These are phyloP conservation scores for Entomortierella lignicola DNA, from an alignment of 192 early-diverging fungal genomes.

Conservation along the genomic window DNA sequence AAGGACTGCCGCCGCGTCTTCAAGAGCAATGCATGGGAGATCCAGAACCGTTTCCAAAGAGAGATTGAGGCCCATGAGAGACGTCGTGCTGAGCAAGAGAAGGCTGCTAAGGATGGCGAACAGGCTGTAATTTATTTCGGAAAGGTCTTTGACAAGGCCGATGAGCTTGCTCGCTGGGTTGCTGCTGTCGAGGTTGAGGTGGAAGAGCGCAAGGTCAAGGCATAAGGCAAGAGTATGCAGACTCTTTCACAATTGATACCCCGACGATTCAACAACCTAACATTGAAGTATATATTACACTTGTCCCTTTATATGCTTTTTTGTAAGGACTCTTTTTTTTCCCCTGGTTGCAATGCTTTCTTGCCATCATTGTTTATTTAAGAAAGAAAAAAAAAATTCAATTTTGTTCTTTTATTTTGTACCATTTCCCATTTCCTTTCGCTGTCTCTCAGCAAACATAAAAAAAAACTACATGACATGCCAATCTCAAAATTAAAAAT, in stretches of 20 bases:
- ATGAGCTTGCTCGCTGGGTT: conserved; percentile 65
- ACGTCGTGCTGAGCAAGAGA: conserved; percentile 67
- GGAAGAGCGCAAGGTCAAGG: conserved; percentile 56
- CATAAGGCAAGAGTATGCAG: background rate
- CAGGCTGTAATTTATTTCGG: conserved; percentile 77
- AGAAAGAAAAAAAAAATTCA: too few relatives aligned
- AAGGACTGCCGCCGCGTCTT: conserved; percentile 73
- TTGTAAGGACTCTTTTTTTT: background rate
- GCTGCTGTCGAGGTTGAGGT: conserved; percentile 52
- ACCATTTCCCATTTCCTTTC: background rate
- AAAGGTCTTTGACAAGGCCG: conserved; percentile 68
- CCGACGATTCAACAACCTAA: background rate
- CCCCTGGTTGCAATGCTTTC: background rate
- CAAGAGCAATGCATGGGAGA: conserved; percentile 76
- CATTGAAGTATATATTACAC: too few relatives aligned
- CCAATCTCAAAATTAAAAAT: too few relatives aligned
- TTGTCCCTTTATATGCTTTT: background rate
- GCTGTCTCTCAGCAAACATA: background rate
- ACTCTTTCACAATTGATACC: conserved; percentile 11
- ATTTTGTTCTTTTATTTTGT: too few relatives aligned
- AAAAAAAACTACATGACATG: too few relatives aligned
- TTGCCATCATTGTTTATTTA: too few relatives aligned
- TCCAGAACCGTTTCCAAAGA: conserved; percentile 76
- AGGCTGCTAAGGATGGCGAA: conserved; percentile 66
- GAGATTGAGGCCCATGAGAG: conserved; percentile 80